Evolutionary conservation across 2,329 filamentous ascomycete species (phyloP).

Genomic region (Ilyonectria sp.): DNA sequence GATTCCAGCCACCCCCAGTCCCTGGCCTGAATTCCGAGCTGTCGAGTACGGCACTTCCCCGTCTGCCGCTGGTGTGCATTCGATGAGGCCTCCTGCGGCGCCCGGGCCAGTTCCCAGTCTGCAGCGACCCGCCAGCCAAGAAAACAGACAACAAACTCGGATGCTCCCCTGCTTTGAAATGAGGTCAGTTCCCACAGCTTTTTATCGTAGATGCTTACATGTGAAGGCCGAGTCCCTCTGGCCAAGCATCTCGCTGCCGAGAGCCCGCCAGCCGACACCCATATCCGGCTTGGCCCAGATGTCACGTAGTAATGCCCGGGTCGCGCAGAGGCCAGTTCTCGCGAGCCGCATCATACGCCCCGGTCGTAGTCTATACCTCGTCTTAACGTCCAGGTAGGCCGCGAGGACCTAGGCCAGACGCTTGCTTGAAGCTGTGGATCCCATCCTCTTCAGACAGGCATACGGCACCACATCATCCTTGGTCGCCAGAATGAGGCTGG

Average conservation of each 20-base stretch:
- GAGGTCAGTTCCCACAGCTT: conserved; percentile 14
- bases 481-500: not conserved
- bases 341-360: conserved; percentile 6
- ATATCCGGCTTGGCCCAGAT: conserved; percentile 15
- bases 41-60: conserved; percentile 11
- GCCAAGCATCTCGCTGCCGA: conserved; percentile 14
- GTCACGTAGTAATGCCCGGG: not conserved
- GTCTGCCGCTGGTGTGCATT: conserved; percentile 12
- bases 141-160: conserved; percentile 11
- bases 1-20: conserved; percentile 4
- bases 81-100: conserved; percentile 33
- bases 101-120: conserved; percentile 23
- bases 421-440: not conserved
- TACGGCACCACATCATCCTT: not conserved
- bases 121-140: conserved; percentile 30
- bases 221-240: conserved; percentile 2
- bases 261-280: conserved; percentile 2
- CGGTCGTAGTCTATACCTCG: not conserved
- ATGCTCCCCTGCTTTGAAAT: conserved; percentile 1
- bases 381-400: not conserved
- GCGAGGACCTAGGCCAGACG: not conserved
- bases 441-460: not conserved
- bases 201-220: conserved; percentile 1
- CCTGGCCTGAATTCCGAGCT: conserved; percentile 3
- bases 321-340: conserved; percentile 7